Base-by-base conservation (phyloP, 352 stramenopile species). In the Phytopythium helicoides region DNA sequence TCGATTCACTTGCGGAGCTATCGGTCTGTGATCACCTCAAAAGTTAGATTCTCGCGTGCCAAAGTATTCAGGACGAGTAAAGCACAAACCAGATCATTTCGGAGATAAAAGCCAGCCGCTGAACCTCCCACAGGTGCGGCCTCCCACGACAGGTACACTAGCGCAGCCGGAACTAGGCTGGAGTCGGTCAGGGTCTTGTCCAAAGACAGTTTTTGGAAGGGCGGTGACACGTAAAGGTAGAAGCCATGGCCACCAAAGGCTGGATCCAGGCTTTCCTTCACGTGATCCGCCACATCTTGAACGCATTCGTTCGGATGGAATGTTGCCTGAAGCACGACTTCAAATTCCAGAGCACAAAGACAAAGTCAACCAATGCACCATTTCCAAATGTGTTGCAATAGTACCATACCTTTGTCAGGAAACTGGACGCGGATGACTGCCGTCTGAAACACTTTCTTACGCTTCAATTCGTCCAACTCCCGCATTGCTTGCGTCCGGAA, bases 401-500 rank as follows among this genome's bases (percentile, higher is more conserved):
- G 5, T 9, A 33, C 28, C 5, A 10, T 33, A 95, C 86, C 80
- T 81, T 80, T 72, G 54, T 95, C 86, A 9, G 81, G 76, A 48
- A 95, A 94, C 46, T 92, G 86, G 25, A 95, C 64, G 50, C 84
- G 86, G 28, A 94, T 77, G 4, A 95, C 52, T 23, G 80, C 76
- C 33, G 58, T 75, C 54, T 91, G 81, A 49, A 87, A 95, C 0
- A 95, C 68, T 34, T 77, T 86, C 61, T 89, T 93, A 16, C 79
- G 80, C 60, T 92, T 89, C 0, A 95, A 68, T 28, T 93, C 79
- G 23, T 95, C 86, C 4, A 95, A 68, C 28, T 95, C 84, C 12
- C 86, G 86, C 86, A 95, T 95, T 14, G 84, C 84, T 60, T 86
- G 71, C 15, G 86, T 95, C 26, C 79, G 80, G 36, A 95, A 95